Evolutionary conservation across 228 moss, liverwort and hornwort genomes (phyloP), one percentile per base, ranked within the genome.

Genomic region (Sphagnum fallax): DNA sequence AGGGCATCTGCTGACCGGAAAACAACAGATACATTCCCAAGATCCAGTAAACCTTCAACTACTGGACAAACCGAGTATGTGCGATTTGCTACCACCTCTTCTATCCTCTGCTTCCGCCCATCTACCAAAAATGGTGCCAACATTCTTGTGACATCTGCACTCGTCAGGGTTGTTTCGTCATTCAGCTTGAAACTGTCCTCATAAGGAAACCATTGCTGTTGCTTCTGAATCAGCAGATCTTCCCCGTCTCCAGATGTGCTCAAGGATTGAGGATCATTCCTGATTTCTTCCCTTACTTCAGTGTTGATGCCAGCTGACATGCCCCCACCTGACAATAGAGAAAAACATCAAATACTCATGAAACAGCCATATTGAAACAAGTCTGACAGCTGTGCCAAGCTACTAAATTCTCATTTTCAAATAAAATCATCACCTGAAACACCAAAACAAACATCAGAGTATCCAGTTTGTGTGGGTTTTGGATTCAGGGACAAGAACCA

Each of bases 1-100:
- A 98, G 79, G 52, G 94, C 98, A 86, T 98, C 98, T 68, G 94
- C 98, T 49, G 98, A 84, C 65, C 98, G 87, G 72, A 90, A 94
- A 52, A 98, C 88, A 77, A 94, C 98, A 74, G 98, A 91, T 64
- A 98, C 79, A 76, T 98, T 98, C 50, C 98, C 94, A 53, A 91
- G 85, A 74, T 98, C 98, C 74, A 90, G 71, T 75, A 98, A 82
- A 5, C 90, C 91, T 74, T 98, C 98, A 53, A 98, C 89, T 18
- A 93, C 98, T 18, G 84, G 78, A 50, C 89, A 88, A 48, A 98
- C 73, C 32, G 98, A 83, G 75, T 85, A 94, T 4, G 98, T 98
- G 51, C 98, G 98, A 79, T 94, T 82, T 61, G 90, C 89, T 16
- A 94, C 88, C 74, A 98, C 98, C 57, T 74, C 83, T 71, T 98